Evolutionary conservation across 116 monocot species (phyloP).

Genomic region (Posidonia oceanica): DNA sequence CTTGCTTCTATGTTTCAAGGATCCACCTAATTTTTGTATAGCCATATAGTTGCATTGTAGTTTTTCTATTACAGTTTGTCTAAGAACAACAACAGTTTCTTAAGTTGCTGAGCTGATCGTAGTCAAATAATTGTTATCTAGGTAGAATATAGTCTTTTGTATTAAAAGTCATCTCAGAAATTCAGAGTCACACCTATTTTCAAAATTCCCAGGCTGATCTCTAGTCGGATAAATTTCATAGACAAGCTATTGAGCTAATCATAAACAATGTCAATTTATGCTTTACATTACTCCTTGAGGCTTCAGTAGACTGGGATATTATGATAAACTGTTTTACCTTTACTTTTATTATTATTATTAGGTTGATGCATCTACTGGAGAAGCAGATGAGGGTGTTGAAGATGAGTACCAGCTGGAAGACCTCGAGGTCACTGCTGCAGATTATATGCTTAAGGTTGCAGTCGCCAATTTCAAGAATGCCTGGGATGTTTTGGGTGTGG

Average conservation of each 20-base stretch:
- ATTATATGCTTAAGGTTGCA: slow-evolving; percentile 68
- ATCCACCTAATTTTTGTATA: too few species aligned
- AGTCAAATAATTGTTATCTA: too few species aligned
- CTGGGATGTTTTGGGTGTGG: slow-evolving; percentile 76
- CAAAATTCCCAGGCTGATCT: too few species aligned
- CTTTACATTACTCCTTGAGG: background rate
- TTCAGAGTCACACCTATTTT: too few species aligned
- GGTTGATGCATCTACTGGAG: slow-evolving; percentile 81
- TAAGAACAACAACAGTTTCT: too few species aligned
- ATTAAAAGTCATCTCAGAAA: too few species aligned
- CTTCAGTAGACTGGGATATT: background rate
- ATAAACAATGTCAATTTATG: background rate
- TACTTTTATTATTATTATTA: slow-evolving; percentile 18
- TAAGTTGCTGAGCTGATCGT: too few species aligned
- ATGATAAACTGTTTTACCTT: background rate
- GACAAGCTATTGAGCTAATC: background rate
- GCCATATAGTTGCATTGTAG: too few species aligned
- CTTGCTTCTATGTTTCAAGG: too few species aligned
- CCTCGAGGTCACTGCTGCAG: slow-evolving; percentile 66
- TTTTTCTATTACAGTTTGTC: too few species aligned
- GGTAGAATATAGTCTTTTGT: too few species aligned
- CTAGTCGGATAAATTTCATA: too few species aligned
- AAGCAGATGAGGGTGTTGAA: slow-evolving; percentile 89
- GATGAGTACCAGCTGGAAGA: slow-evolving; percentile 99
- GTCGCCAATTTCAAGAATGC: slow-evolving; percentile 93